phyloP scores from a whole-genome alignment of 2,329 filamentous ascomycete species.

The Scedosporium apiospermum region DNA sequence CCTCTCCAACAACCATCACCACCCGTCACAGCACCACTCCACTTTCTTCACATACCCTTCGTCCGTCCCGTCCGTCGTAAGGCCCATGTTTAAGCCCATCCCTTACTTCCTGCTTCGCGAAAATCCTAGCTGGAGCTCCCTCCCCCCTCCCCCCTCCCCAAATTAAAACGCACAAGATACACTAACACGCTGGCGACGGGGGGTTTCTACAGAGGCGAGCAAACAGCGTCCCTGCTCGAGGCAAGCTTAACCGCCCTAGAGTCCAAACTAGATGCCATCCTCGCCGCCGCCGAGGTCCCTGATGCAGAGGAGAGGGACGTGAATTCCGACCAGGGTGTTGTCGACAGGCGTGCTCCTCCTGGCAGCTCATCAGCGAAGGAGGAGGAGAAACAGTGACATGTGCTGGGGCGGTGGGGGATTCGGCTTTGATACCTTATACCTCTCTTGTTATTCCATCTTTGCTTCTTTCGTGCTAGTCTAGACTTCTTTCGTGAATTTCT shows the following conservation, averaged over 20 bases:
- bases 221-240: constrained; percentile 43
- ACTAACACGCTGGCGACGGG: background rate
- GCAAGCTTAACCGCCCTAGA: constrained; percentile 42
- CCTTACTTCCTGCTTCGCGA: too few relatives aligned
- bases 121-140: too few relatives aligned
- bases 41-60: background rate
- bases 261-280: constrained; percentile 43
- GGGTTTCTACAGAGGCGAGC: constrained; percentile 37
- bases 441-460: too few relatives aligned
- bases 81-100: background rate
- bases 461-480: too few relatives aligned
- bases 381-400: too few relatives aligned
- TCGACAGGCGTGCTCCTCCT: background rate
- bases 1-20: too few relatives aligned
- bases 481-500: too few relatives aligned
- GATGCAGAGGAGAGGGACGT: background rate
- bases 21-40: too few relatives aligned
- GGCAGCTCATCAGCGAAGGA: background rate
- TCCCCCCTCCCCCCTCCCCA: background rate
- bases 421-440: too few relatives aligned
- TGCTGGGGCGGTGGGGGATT: too few relatives aligned
- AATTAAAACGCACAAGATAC: background rate
- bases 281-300: constrained; percentile 34
- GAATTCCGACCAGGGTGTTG: background rate
- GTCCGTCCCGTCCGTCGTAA: background rate